Percentiles rank a stretch among this genome's conserved stretches.
Conservation (phyloP, 257 asterid genomes). For the Solanum verrucosum region DNA sequence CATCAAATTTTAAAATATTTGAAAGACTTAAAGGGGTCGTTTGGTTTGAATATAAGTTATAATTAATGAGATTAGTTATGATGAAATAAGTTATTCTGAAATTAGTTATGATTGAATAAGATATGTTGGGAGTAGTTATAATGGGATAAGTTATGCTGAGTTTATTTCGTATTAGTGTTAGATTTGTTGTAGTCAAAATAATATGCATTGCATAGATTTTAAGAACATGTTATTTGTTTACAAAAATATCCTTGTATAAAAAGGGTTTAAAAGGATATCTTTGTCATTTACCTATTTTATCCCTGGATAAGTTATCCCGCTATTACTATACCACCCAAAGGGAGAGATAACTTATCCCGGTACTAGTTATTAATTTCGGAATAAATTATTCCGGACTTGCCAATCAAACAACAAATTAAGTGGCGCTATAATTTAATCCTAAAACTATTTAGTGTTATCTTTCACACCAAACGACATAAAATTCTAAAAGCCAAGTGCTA, state of each 20-base stretch:
- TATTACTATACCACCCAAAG: not conserved
- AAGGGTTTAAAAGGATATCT: too few species aligned
- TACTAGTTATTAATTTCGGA: too few species aligned
- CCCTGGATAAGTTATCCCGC: not conserved
- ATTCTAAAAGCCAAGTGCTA: not conserved
- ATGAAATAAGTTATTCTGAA: too few species aligned
- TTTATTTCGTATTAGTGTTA: not conserved
- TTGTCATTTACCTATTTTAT: too few species aligned
- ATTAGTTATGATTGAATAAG: too few species aligned
- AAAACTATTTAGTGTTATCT: too few species aligned
- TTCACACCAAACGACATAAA: not conserved
- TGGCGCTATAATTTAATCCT: not conserved
- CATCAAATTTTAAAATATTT: not conserved
- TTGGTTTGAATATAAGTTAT: not conserved
- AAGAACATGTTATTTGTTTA: too few species aligned
- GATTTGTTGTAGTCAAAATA: not conserved
- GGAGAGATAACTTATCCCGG: too few species aligned
- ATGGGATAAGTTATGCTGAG: not conserved
- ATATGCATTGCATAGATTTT: not conserved
- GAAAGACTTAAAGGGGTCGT: not conserved
- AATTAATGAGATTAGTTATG: too few species aligned
- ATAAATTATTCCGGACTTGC: too few species aligned
- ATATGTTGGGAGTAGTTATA: not conserved
- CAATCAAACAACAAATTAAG: not conserved
- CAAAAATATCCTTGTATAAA: too few species aligned